Base-by-base conservation (phyloP, 2,329 filamentous ascomycete species). In the Podosphaera xanthii region DNA sequence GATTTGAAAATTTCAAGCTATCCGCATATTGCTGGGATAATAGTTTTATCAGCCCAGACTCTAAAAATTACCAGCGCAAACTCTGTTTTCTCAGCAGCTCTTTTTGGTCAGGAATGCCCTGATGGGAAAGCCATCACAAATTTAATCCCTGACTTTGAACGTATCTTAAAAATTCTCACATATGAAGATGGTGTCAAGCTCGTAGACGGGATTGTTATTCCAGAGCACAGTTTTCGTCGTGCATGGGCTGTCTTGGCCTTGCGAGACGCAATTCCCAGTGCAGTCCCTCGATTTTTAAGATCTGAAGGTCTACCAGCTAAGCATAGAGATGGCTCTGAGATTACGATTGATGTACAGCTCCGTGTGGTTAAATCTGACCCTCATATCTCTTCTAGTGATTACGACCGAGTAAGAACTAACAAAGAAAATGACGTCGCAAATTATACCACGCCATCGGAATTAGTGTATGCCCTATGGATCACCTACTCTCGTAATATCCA, bases 291-390 rank as follows among this genome's bases (percentile, higher is more conserved):
- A 49, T 95, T 97, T 69, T 72, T 94, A 54, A 81, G 85, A 59
- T 89, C 92, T 1, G 85, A 87, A 64, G 92, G 92, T 10, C 75
- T 98, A 48, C 81, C 84, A 4, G 92, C 89, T 0, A 84, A 80
- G 66, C 92, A 98, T 70, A 82, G 90, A 46, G 92, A 98, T 69
- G 91, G 92, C 2, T 85, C 86, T 0, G 87, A 92, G 62, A 84
- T 98, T 63, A 91, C 88, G 71, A 87, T 98, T 42, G 92, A 98
- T 69, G 83, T 96, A 36, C 92, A 98, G 71, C 88, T 98, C 85
- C 82, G 92, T 40, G 89, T 98, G 33, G 90, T 97, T 14, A 88
- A 91, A 72, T 95, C 87, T 69, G 89, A 91, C 65, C 84, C 82
- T 64, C 61, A 61, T n/a, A 79, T 81, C 30, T 72, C 75, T 2